Evolutionary conservation across 441 rosid genomes (phyloP).

Genomic region (Capsella rubella): DNA sequence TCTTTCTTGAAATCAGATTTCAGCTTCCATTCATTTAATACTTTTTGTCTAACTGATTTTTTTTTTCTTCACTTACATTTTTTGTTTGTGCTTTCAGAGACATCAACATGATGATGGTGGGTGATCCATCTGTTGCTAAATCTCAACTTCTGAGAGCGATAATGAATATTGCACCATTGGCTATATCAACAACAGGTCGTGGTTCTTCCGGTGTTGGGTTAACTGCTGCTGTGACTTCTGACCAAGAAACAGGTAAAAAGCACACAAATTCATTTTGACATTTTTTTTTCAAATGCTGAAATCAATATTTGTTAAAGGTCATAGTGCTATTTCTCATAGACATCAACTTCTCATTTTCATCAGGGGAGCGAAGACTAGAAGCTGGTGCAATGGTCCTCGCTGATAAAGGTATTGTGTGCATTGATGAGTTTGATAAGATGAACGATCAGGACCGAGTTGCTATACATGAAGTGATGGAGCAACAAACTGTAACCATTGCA

Average conservation of each 20-base stretch:
- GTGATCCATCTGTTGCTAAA: constrained; percentile 99
- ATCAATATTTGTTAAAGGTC: background rate
- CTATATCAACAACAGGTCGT: constrained; percentile 98
- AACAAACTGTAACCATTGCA: constrained; percentile 98
- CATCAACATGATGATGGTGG: constrained; percentile 99
- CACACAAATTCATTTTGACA: constrained; percentile 1
- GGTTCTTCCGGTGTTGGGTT: constrained; percentile 99
- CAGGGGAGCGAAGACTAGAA: constrained; percentile 98
- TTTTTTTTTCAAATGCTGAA: background rate
- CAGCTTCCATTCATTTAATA: constrained; percentile 9
- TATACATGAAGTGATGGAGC: constrained; percentile 99
- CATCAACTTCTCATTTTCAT: constrained; percentile 24
- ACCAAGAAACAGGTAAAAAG: constrained; percentile 92
- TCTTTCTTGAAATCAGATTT: background rate
- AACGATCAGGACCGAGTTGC: constrained; percentile 99
- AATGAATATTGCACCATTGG: constrained; percentile 96
- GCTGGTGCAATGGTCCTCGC: constrained; percentile 99
- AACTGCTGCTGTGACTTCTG: constrained; percentile 99
- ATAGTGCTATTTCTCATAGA: constrained; percentile 21
- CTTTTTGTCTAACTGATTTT: background rate
- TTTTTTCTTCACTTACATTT: background rate
- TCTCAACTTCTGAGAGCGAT: constrained; percentile 98
- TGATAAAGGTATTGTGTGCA: constrained; percentile 96
- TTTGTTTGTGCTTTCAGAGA: constrained; percentile 57
- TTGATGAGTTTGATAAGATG: constrained; percentile 99